These are phyloP conservation scores for Saccharum hybrid DNA, from an alignment of 202 grass and related monocot genomes.

Conservation along the genomic window DNA sequence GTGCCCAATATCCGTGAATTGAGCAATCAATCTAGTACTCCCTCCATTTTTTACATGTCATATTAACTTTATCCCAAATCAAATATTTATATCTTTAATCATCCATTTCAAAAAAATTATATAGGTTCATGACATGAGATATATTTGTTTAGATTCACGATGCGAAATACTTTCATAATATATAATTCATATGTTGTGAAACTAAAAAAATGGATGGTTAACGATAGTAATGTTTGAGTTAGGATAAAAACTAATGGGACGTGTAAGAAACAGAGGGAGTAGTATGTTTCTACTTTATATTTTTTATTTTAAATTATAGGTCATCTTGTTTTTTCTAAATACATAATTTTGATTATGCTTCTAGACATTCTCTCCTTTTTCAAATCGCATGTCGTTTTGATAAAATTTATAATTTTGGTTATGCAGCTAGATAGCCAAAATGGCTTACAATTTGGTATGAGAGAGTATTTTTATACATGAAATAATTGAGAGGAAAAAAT, in stretches of 20 bases:
- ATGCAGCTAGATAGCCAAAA: background rate
- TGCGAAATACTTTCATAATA: background rate
- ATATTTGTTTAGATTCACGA: background rate
- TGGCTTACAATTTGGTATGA: background rate
- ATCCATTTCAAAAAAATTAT: too few species aligned
- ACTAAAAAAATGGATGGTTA: background rate
- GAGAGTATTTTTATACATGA: background rate
- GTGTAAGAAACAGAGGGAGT: background rate
- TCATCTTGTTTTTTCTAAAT: background rate
- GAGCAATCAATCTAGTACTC: too few species aligned
- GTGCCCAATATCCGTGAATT: too few species aligned
- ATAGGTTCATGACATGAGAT: too few species aligned
- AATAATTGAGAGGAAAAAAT: background rate
- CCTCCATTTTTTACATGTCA: too few species aligned
- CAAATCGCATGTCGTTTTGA: background rate
- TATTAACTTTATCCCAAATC: too few species aligned
- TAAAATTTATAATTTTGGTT: background rate
- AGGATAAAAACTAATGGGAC: background rate
- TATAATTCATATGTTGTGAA: background rate
- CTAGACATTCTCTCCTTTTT: rapidly evolving
- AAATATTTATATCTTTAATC: too few species aligned
- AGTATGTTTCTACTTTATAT: background rate
- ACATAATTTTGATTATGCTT: background rate
- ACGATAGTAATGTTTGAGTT: background rate
- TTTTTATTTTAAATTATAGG: too few species aligned